phyloP scores from a whole-genome alignment of 1,284 basidiomycete species.

The Malassezia nana region DNA sequence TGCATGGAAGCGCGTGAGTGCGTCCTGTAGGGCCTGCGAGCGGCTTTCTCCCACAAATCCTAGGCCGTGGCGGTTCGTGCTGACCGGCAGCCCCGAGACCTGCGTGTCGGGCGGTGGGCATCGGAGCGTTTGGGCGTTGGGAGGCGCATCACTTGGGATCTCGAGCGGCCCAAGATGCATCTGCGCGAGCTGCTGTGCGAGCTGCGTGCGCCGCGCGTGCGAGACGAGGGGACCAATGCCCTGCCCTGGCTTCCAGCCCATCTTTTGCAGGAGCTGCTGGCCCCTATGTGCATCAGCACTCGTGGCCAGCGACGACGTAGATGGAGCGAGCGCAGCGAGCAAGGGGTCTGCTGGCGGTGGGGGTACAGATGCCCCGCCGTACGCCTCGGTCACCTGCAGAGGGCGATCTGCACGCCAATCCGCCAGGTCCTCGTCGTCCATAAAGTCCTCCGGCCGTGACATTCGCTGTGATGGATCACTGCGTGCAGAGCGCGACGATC shows the following conservation, averaged over 20 bases:
- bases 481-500: slow-evolving; percentile 50
- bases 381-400: slow-evolving; percentile 47
- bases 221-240: slow-evolving; percentile 85
- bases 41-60: slow-evolving; percentile 66
- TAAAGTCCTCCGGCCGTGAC: slow-evolving; percentile 72
- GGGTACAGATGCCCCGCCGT: slow-evolving; percentile 16
- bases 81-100: slow-evolving; percentile 53
- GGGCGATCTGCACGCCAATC: slow-evolving; percentile 59
- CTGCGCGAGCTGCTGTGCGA: slow-evolving; percentile 14
- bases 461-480: slow-evolving; percentile 53
- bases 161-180: neutral
- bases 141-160: slow-evolving; percentile 1
- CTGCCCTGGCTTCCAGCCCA: slow-evolving; percentile 88
- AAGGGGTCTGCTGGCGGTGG: slow-evolving; percentile 27
- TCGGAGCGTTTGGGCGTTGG: slow-evolving; percentile 66
- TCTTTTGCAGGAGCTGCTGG: slow-evolving; percentile 66
- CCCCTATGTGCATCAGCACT: slow-evolving; percentile 23
- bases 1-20: slow-evolving; percentile 44
- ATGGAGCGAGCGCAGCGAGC: neutral
- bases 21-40: slow-evolving; percentile 56
- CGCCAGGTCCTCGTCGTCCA: slow-evolving; percentile 95
- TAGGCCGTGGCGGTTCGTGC: slow-evolving; percentile 63
- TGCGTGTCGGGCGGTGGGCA: slow-evolving; percentile 74
- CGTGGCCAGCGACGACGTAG: too few relatives aligned
- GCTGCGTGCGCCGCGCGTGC: slow-evolving; percentile 59